Evolutionary conservation across 257 asterid genomes (phyloP), one percentile per base, ranked within the genome.

Genomic region (Penstemon newberryi): DNA sequence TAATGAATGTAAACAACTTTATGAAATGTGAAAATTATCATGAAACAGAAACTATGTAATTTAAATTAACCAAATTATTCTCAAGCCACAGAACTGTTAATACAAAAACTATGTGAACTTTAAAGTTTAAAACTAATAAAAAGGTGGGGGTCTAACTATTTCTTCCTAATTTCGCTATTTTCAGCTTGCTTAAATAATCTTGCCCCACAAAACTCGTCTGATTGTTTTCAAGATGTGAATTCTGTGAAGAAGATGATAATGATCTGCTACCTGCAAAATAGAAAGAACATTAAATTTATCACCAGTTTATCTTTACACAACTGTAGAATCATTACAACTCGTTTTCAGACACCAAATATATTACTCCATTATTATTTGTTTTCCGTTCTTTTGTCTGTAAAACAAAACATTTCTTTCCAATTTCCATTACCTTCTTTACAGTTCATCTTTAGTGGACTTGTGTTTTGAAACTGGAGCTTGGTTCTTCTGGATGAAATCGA

Each of bases 401-500:
- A 15, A 11, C 40, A 15, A 8, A 55, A 7, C 40, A 55, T 12
- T 15, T 19, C 37, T 39, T 10, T 12, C 41, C 45, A 19, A 69
- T 40, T 38, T 52, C 11, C n/a, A n/a, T 70, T 67, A 71, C 80
- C 85, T 73, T 53, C 63, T 55, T 75, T 75, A 92, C 53, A 92
- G 88, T 82, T 89, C 96, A 5, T 92, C 98, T 46, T 87, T 87
- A 43, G 61, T 63, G 3, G 87, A 61, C 66, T 79, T 84, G 19
- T 77, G 68, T 53, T 79, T 74, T 5, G 81, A 66, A 58, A 66
- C 74, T 18, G 73, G 51, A 19, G 73, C 96, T 68, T 82, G 85
- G 76, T 84, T 85, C 84, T 92, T 78, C 79, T 82, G 78, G 65
- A 92, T 87, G 79, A 82, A 92, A 55, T 79, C 84, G 61, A 89